Base-by-base conservation (phyloP, 495 filamentous ascomycete genomes). In the Podospora tetraspora region DNA sequence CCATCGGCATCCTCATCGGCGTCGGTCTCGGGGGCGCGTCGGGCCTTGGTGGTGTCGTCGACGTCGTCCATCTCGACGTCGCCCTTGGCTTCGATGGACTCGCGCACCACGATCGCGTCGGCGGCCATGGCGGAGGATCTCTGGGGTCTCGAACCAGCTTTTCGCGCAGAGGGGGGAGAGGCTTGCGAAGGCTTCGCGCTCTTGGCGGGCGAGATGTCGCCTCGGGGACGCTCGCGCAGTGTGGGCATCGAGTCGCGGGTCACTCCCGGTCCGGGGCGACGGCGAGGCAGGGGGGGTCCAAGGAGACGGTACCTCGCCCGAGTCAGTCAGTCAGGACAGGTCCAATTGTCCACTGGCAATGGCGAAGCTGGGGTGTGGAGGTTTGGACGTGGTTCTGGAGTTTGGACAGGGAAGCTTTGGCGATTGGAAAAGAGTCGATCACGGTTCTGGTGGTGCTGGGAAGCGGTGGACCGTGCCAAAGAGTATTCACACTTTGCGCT, bases 81-180 rank as follows among this genome's bases (percentile, higher is more conserved):
- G 56, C 75, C 72, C 68, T 81, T 84, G 52, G 81, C 80, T 67
- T 82, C 82, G 63, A 82, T 82, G 25, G 79, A 81, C 66, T 81
- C 80, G 76, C 76, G 81, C 68, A 81, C 80, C 60, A 78, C 77
- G 69, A 76, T 74, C 71, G 79, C 74, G 72, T 74, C 77, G 61
- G 68, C 67, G 27, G 75, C 66, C 69, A 76, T 73, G 67, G 59
- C 75, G 63, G n/a, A 30, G 67, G 52, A 68, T 68, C 63, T 61
- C 24, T 61, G 69, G 66, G 74, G 68, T 73, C 74, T 30, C 16
- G 71, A 63, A 57, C 61, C 24, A 6, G 74, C 66, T 64, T 63
- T 66, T 27, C 59, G 66, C 9, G 66, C 34, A 52, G 66, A 27
- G 12, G 70, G 57, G 24, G 73, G 64, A n/a, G 65, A 65, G 25